phyloP scores from a whole-genome alignment of 2,329 filamentous ascomycete genomes.

The Graphium sp. region DNA sequence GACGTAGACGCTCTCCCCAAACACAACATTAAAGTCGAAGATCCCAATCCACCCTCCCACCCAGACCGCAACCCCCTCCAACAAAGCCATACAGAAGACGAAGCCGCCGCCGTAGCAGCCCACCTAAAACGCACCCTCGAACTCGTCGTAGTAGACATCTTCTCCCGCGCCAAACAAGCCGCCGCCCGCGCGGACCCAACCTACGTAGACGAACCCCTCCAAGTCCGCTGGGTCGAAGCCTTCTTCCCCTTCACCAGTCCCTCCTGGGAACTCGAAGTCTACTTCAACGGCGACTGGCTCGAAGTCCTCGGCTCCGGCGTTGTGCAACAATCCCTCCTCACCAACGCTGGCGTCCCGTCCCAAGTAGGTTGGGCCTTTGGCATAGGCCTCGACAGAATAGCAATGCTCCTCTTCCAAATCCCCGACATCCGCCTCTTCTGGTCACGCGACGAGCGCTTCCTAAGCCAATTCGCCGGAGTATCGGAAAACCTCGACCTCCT shows the following conservation, averaged over 20 bases:
- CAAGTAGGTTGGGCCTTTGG: slow-evolving; percentile 92
- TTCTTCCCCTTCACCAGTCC: slow-evolving; percentile 97
- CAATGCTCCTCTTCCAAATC: slow-evolving; percentile 93
- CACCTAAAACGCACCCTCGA: slow-evolving; percentile 86
- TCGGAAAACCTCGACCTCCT: slow-evolving; percentile 30
- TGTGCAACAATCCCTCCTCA: slow-evolving; percentile 66
- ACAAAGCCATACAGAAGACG: slow-evolving; percentile 52
- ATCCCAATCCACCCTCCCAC: slow-evolving; percentile 66
- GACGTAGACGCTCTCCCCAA: slow-evolving; percentile 57
- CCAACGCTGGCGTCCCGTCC: slow-evolving; percentile 56
- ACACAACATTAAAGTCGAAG: slow-evolving; percentile 64
- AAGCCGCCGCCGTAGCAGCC: slow-evolving; percentile 65
- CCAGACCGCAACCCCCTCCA: slow-evolving; percentile 73
- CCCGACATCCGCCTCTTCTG: slow-evolving; percentile 95
- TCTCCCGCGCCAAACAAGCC: slow-evolving; percentile 58
- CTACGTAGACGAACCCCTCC: slow-evolving; percentile 52
- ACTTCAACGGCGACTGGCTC: slow-evolving; percentile 88
- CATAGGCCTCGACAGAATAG: slow-evolving; percentile 81
- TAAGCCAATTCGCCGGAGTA: slow-evolving; percentile 63
- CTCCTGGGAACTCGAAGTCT: slow-evolving; percentile 91
- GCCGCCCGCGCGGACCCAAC: slow-evolving; percentile 32
- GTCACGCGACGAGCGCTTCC: slow-evolving; percentile 71
- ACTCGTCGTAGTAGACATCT: slow-evolving; percentile 77
- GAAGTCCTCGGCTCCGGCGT: slow-evolving; percentile 91
- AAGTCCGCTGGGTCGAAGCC: slow-evolving; percentile 86